Evolutionary conservation across 306 rosid genomes (phyloP), one percentile per base, ranked within the genome.

Genomic region (Pyrus pyrifolia): DNA sequence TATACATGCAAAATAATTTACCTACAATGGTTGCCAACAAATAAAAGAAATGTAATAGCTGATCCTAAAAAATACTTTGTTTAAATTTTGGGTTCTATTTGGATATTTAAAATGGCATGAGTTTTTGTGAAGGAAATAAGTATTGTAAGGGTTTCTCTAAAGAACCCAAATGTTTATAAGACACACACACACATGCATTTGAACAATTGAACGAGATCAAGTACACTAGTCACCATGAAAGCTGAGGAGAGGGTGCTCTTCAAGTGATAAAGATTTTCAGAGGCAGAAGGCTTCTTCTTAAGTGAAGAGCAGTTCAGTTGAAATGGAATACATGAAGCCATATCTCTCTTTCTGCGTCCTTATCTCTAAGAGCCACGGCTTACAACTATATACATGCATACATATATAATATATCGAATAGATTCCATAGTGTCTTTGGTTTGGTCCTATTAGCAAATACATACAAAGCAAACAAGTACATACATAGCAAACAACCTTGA

Each of bases 261-360:
- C 70, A 75, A 11, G 61, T 17, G 67, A 35, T 4, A 79, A 73
- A 75, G 65, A 17, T 68, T 83, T 67, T 38, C 4, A 11, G 79
- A 68, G 65, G 69, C 19, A 23, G 68, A 49, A 33, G 83, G 81
- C 85, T 59, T 74, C 74, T 71, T 82, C 63, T 83, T 78, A 73
- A 77, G 14, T 46, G 6, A 13, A 27, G 3, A 60, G 65, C 35
- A 60, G 6, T 60, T 60, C 65, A 60, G 31, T 60, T 60, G 65
- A 27, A 60, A 22, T 25, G 17, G 8, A 18, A 25, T 25, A 25
- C 31, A 12, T 12, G 65, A 60, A 60, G 33, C 31, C 65, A 12
- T 23, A 4, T 59, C 31, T 59, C 65, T 60, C 8, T 33, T 33
- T 60, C 18, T 2, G 38, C 11, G 67, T 63, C 67, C n/a, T 63